A percentile compares a stretch with the other conserved stretches of the same genome.
phyloP scores from a whole-genome alignment of 2,329 filamentous ascomycete species.

The Paecilomyces fulvus region DNA sequence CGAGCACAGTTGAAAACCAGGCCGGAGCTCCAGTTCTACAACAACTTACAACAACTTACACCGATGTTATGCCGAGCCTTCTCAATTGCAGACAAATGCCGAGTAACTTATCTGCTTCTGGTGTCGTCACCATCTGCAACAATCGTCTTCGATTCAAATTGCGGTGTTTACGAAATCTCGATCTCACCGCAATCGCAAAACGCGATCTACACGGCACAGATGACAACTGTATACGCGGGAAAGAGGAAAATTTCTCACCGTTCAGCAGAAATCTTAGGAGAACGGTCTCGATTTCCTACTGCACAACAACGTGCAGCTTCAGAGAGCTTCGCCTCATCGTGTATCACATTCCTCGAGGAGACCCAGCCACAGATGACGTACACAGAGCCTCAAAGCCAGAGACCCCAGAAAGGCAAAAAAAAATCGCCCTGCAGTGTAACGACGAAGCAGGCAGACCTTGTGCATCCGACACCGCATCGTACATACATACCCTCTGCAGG shows the following conservation, averaged over 20 bases:
- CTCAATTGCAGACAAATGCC: background rate
- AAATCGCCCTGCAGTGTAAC: background rate
- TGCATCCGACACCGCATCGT: background rate
- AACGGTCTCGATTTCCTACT: background rate
- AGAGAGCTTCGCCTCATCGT: background rate
- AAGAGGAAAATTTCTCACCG: background rate
- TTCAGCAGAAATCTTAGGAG: background rate
- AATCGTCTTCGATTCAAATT: background rate
- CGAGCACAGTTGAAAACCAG: conserved; percentile 14
- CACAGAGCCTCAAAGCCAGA: background rate
- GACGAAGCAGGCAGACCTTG: background rate
- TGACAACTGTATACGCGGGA: background rate
- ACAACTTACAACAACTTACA: background rate
- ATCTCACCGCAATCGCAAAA: background rate
- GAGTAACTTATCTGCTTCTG: background rate
- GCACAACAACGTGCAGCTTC: background rate
- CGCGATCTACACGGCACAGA: background rate
- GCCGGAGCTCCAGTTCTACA: background rate
- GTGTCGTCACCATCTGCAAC: background rate
- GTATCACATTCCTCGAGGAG: background rate
- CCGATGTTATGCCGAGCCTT: background rate
- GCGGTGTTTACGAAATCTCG: background rate
- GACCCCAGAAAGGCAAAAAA: background rate
- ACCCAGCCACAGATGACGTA: background rate
- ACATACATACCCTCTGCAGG: background rate